These are phyloP conservation scores for Gossypium raimondii DNA, from an alignment of 345 rosid genomes.

Conservation along the genomic window DNA sequence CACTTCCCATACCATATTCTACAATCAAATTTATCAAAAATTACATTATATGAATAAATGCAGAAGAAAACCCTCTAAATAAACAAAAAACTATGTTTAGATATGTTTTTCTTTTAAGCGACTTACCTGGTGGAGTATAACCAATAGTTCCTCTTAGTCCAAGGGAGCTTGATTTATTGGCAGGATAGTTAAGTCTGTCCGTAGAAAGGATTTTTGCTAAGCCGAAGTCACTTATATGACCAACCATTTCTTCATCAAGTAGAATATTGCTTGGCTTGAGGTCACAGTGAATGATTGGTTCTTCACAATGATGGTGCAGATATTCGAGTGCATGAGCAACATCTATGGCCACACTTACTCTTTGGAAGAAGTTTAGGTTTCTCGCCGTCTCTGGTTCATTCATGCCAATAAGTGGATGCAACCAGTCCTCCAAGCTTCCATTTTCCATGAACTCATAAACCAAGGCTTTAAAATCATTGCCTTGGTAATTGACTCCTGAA, in stretches of 20 bases:
- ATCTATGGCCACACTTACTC: background rate
- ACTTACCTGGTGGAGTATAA: constrained; percentile 29
- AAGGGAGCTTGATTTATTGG: constrained; percentile 3
- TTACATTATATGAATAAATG: background rate
- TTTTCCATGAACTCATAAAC: constrained; percentile 15
- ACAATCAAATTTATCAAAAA: background rate
- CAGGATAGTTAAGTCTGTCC: background rate
- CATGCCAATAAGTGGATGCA: constrained; percentile 4
- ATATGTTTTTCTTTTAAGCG: background rate
- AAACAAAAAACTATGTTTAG: background rate
- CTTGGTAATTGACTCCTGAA: constrained; percentile 1
- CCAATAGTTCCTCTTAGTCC: constrained; percentile 20
- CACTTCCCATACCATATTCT: background rate
- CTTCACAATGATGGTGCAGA: constrained; percentile 17
- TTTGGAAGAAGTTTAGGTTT: background rate
- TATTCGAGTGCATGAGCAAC: constrained; percentile 22
- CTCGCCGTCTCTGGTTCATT: background rate
- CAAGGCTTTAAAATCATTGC: constrained; percentile 13
- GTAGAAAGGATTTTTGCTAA: background rate
- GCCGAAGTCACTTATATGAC: constrained; percentile 12
- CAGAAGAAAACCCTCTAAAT: background rate
- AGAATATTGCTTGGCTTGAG: constrained; percentile 20
- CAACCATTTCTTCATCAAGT: constrained; percentile 6
- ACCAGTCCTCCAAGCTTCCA: constrained; percentile 20
- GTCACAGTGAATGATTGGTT: constrained; percentile 25